Evolutionary conservation across 345 rosid genomes (phyloP), one percentile per base, ranked within the genome.

Genomic region (Lepidium sativum): DNA sequence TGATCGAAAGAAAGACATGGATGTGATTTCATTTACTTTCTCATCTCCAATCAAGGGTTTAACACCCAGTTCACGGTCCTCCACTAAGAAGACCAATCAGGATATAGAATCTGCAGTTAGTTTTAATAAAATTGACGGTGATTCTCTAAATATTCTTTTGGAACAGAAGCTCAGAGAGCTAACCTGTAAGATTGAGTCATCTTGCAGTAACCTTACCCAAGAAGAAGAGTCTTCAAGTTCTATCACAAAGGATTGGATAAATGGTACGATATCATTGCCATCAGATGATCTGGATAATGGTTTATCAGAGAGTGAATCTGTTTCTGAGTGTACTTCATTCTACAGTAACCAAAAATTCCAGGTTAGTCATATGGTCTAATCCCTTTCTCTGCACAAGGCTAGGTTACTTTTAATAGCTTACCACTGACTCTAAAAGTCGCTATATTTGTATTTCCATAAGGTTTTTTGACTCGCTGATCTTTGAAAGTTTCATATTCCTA

Each of bases 11-110:
- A 75, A 71, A 41, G 78, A 81, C 56, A 78, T 74, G 77, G 95
- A 94, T 81, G 84, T 94, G 66, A 79, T 94, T 69, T 94, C 96
- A 2, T 94, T 94, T 72, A 94, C 92, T n/a, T 94, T 94, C 73
- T 77, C 94, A 5, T 84, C 99, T 45, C 96, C 97, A 6, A 79
- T 94, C 38, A 82, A 71, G 56, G 76, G 76, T 29, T n/a, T 59
- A 59, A 42, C 79, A 75, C 69, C 67, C 57, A 7, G 12, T 71
- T 4, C 67, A 68, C 7, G 41, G 60, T 51, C 69, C 10, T 75
- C 77, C 15, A 67, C 60, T 54, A 65, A 47, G 47, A 55, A 11
- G 37, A 55, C 39, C 10, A 72, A 64, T 62, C 74, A 71, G 18
- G 62, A 44, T 12, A 47, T 63, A 58, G 48, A 71, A 3, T 59